Evolutionary conservation across 1,284 basidiomycete species (phyloP).

Genomic region (Somion occarium): DNA sequence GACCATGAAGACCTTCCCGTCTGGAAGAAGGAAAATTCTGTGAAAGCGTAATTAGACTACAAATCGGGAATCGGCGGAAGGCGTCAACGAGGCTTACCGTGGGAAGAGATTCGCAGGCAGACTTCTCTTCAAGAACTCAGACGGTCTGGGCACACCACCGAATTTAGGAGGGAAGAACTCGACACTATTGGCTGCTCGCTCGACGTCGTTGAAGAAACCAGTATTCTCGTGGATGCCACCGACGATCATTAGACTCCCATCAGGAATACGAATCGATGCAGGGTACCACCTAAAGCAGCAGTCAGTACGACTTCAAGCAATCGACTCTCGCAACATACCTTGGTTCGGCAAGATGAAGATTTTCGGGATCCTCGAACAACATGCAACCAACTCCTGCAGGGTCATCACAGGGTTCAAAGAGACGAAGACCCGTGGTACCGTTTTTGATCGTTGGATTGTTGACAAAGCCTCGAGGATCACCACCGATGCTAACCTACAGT

Average conservation of each 20-base stretch:
- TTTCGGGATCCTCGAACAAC: constrained; percentile 35
- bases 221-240: constrained; percentile 31
- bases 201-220: neutral
- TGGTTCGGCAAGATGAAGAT: constrained; percentile 31
- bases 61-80: too few relatives aligned
- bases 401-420: constrained; percentile 34
- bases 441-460: constrained; percentile 35
- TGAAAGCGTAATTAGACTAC: neutral
- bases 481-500: constrained; percentile 37
- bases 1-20: constrained; percentile 41
- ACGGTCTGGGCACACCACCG: constrained; percentile 39
- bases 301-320: constrained; percentile 39
- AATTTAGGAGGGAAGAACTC: constrained; percentile 50
- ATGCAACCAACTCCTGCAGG: constrained; percentile 33
- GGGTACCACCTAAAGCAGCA: constrained; percentile 34
- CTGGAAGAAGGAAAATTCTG: constrained; percentile 21
- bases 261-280: constrained; percentile 36
- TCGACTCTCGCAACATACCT: neutral
- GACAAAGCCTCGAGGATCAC: constrained; percentile 38
- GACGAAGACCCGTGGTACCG: constrained; percentile 27
- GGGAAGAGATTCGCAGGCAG: constrained; percentile 24
- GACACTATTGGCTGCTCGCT: constrained; percentile 4
- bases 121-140: constrained; percentile 36
- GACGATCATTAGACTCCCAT: constrained; percentile 37
- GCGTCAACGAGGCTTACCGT: constrained; percentile 14